Evolutionary conservation across 164 flowering plant species (phyloP).

Genomic region (Aristolochia californica): DNA sequence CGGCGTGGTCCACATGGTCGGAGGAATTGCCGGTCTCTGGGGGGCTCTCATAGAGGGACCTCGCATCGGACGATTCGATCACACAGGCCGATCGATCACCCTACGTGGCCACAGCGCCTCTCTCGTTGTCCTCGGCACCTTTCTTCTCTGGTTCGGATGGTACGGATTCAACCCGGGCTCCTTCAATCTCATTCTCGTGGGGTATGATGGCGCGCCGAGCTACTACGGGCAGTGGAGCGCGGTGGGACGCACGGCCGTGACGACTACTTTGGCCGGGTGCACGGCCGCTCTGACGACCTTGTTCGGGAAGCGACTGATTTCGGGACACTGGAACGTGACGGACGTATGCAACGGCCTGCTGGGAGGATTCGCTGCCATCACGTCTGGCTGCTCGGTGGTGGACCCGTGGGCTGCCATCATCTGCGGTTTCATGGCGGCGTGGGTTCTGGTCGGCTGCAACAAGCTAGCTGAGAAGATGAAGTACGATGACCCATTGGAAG

Average conservation of each 20-base stretch:
- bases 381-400: conserved; percentile 71
- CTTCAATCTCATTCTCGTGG: conserved; percentile 28
- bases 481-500: conserved; percentile 77
- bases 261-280: conserved; percentile 66
- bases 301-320: conserved; percentile 44
- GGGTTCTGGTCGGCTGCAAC: conserved; percentile 49
- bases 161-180: conserved; percentile 84
- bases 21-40: conserved; percentile 68
- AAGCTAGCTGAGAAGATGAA: conserved; percentile 34
- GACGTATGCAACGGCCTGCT: conserved; percentile 72
- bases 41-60: conserved; percentile 75
- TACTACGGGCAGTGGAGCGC: conserved; percentile 68
- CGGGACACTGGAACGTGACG: conserved; percentile 65
- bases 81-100: conserved; percentile 30
- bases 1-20: conserved; percentile 73
- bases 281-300: conserved; percentile 61
- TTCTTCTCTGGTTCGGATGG: conserved; percentile 79
- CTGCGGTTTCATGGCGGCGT: conserved; percentile 61
- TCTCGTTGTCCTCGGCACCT: conserved; percentile 61
- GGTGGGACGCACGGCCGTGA: conserved; percentile 60
- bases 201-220: conserved; percentile 21
- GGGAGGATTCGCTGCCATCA: conserved; percentile 75
- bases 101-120: conserved; percentile 63
- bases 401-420: conserved; percentile 80
- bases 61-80: conserved; percentile 55